Conservation (phyloP, 2,329 filamentous ascomycete species). For the Lecanosticta acicola region DNA sequence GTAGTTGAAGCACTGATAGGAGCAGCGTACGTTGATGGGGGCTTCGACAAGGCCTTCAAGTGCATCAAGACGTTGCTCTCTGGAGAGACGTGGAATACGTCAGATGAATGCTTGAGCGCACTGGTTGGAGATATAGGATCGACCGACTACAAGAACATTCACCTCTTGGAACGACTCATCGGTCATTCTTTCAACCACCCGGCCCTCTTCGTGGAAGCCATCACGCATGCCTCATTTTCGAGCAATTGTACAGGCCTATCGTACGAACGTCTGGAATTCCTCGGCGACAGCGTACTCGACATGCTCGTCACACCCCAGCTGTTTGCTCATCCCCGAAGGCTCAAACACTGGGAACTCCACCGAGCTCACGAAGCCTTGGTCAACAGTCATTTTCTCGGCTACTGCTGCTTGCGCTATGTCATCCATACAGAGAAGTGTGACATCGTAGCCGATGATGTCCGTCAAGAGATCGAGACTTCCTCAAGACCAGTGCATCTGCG, state of each 20-base stretch:
- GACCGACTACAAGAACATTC: conserved; percentile 40
- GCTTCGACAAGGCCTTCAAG: conserved; percentile 54
- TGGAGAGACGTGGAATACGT: conserved; percentile 36
- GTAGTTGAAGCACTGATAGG: conserved; percentile 82
- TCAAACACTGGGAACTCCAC: conserved; percentile 63
- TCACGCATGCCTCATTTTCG: conserved; percentile 59
- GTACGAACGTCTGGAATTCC: conserved; percentile 76
- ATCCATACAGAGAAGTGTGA: conserved; percentile 33
- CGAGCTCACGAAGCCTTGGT: conserved; percentile 68
- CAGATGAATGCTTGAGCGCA: conserved; percentile 8
- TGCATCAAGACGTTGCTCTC: conserved; percentile 64
- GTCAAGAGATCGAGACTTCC: conserved; percentile 5
- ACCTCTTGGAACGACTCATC: conserved; percentile 58
- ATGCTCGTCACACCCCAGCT: conserved; percentile 63
- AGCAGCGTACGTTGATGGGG: conserved; percentile 64
- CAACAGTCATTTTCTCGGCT: conserved; percentile 75
- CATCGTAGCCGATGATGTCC: conserved; percentile 11
- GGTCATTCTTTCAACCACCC: conserved; percentile 67
- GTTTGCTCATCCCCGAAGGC: conserved; percentile 46
- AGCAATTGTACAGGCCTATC: conserved; percentile 42
- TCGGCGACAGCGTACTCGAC: conserved; percentile 83
- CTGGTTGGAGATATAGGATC: conserved; percentile 41
- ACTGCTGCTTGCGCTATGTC: conserved; percentile 59
- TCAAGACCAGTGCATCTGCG: conserved; percentile 18
- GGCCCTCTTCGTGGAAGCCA: conserved; percentile 65